Evolutionary conservation across 148 eudicot species (phyloP).

Genomic region (Heliosperma pusillum): DNA sequence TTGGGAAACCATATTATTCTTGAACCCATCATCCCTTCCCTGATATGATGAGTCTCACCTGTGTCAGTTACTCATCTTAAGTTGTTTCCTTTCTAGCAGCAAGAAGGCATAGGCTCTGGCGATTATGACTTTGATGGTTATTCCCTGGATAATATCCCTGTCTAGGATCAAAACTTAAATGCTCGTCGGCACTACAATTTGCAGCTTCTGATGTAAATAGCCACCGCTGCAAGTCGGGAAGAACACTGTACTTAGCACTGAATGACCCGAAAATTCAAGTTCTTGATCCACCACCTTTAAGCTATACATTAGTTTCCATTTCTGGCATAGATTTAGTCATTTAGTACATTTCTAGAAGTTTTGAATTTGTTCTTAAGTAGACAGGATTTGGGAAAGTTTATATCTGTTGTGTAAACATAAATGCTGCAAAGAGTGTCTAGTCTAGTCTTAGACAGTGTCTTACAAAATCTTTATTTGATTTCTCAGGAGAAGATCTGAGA

Average conservation of each 20-base stretch:
- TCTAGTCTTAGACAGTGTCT: conserved; percentile 11
- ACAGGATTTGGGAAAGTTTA: not conserved
- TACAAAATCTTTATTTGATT: conserved; percentile 9
- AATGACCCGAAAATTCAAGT: conserved; percentile 2
- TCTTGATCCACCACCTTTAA: not conserved
- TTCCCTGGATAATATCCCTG: conserved; percentile 16
- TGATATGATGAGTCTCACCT: not conserved
- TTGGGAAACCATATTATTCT: not conserved
- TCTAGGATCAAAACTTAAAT: not conserved
- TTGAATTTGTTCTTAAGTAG: conserved; percentile 10
- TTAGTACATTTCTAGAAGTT: conserved; percentile 11
- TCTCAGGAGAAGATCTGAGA: not conserved
- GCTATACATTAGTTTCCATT: conserved; percentile 2
- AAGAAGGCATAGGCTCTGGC: conserved; percentile 7
- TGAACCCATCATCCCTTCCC: not conserved
- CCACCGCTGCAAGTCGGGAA: conserved; percentile 10
- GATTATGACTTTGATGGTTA: conserved; percentile 14
- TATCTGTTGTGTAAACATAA: not conserved
- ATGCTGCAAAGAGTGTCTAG: conserved; percentile 5
- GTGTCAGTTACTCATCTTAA: not conserved
- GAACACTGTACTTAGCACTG: not conserved
- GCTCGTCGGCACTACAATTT: not conserved
- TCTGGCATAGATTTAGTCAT: conserved; percentile 3
- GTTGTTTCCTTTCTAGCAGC: conserved; percentile 9
- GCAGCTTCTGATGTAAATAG: conserved; percentile 16